Conservation (phyloP, 768 basidiomycete genomes). For the Lactarius deliciosus region DNA sequence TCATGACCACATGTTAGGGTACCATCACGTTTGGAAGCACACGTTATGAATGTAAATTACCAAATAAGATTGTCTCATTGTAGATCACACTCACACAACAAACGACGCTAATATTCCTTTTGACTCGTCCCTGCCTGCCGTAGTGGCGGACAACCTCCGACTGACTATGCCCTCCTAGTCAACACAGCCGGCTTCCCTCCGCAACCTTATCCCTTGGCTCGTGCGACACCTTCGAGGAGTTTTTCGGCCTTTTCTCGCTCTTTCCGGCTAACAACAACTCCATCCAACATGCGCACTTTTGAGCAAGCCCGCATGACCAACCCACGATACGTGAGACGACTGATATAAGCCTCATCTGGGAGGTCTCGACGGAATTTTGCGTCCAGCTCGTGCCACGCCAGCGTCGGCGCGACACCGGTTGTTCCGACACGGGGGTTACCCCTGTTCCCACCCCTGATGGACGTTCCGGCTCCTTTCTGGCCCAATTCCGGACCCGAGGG, state of each 20-base stretch:
- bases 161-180: constrained; percentile 24
- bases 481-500: constrained; percentile 29
- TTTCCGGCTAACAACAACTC: constrained; percentile 77
- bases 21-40: constrained; percentile 26
- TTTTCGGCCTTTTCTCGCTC: constrained; percentile 81
- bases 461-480: constrained; percentile 33
- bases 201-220: constrained; percentile 34
- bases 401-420: constrained; percentile 24
- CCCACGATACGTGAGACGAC: constrained; percentile 86
- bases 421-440: constrained; percentile 22
- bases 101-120: constrained; percentile 17
- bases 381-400: constrained; percentile 75
- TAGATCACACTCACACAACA: constrained; percentile 25
- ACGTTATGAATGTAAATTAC: constrained; percentile 27
- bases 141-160: constrained; percentile 20
- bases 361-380: constrained; percentile 84
- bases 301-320: constrained; percentile 77
- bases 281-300: constrained; percentile 74
- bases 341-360: constrained; percentile 85
- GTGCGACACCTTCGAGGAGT: constrained; percentile 58
- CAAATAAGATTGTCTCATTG: constrained; percentile 22
- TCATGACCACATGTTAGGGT: constrained; percentile 28
- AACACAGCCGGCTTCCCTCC: constrained; percentile 8
- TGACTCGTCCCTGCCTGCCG: constrained; percentile 19
- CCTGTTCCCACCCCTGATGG: constrained; percentile 37